Evolutionary conservation across 345 rosid genomes (phyloP).

Genomic region (Microcos paniculata): DNA sequence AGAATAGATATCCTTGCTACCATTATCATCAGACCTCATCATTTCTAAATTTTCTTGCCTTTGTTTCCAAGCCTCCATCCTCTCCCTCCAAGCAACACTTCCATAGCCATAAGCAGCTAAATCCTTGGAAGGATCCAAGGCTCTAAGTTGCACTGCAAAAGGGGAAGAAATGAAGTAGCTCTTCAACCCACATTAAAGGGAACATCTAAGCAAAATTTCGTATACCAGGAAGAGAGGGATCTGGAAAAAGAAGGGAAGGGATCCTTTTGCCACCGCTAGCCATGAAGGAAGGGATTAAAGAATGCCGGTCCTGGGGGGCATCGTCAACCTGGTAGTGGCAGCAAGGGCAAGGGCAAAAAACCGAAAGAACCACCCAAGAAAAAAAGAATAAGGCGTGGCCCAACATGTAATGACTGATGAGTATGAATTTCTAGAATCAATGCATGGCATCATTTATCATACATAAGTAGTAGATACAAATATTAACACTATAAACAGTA

Average conservation of each 20-base stretch:
- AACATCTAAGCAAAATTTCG: too few relatives aligned
- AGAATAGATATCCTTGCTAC: constrained; percentile 20
- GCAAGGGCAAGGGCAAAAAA: too few relatives aligned
- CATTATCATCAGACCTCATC: constrained; percentile 18
- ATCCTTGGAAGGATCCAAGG: constrained; percentile 52
- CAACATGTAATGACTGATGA: not conserved
- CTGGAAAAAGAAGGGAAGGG: constrained; percentile 31
- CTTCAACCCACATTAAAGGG: not conserved
- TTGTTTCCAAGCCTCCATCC: constrained; percentile 45
- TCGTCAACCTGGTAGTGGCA: constrained; percentile 29
- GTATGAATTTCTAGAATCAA: not conserved
- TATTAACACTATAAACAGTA: too few relatives aligned
- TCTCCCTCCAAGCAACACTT: constrained; percentile 59
- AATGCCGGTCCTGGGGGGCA: constrained; percentile 45
- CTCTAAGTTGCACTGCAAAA: constrained; percentile 20
- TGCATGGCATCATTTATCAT: too few relatives aligned
- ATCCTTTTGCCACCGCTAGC: constrained; percentile 33
- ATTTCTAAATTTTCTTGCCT: constrained; percentile 28
- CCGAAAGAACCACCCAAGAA: not conserved
- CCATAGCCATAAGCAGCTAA: constrained; percentile 60
- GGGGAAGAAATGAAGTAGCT: too few relatives aligned
- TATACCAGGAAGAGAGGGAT: constrained; percentile 29
- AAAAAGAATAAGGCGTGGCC: not conserved
- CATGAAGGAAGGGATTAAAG: constrained; percentile 45
- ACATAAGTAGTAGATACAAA: not conserved